These are phyloP conservation scores for Psilocybe cyanescens DNA, from an alignment of 768 basidiomycete genomes.

Conservation along the genomic window DNA sequence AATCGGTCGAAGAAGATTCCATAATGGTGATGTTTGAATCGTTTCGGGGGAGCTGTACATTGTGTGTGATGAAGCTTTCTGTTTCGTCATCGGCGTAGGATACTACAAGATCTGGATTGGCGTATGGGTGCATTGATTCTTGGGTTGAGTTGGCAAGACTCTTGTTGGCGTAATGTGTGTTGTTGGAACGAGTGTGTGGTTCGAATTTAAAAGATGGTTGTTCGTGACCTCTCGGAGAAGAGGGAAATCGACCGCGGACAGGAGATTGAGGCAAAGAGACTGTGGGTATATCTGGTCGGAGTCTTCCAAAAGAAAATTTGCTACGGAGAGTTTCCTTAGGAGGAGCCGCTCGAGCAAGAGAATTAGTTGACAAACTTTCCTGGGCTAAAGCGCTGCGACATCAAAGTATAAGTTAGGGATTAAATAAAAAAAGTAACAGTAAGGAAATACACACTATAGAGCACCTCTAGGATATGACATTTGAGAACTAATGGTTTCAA, in stretches of 20 bases:
- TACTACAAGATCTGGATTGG: constrained; percentile 71
- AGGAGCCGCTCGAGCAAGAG: constrained; percentile 41
- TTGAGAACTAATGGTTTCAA: constrained; percentile 59
- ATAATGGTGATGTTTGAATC: constrained; percentile 60
- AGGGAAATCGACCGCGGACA: constrained; percentile 27
- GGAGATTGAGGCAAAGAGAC: constrained; percentile 36
- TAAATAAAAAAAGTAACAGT: constrained; percentile 9
- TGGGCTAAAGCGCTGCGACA: constrained; percentile 57
- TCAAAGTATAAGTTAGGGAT: constrained; percentile 6
- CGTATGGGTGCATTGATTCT: constrained; percentile 71
- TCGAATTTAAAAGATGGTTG: constrained; percentile 10
- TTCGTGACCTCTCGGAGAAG: constrained; percentile 14
- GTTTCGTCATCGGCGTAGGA: constrained; percentile 37
- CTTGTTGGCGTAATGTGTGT: constrained; percentile 18
- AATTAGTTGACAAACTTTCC: constrained; percentile 61
- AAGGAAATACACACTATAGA: constrained; percentile 54
- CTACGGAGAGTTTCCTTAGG: constrained; percentile 39
- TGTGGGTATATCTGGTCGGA: constrained; percentile 36
- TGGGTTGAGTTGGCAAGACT: constrained; percentile 24
- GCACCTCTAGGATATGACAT: constrained; percentile 55
- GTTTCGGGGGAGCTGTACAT: constrained; percentile 38
- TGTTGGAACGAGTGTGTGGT: constrained; percentile 18
- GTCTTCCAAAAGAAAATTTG: constrained; percentile 47
- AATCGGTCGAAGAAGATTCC: constrained; percentile 34
- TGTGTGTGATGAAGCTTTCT: constrained; percentile 30